A percentile compares a stretch with the other conserved stretches of the same genome.
Conservation (phyloP, 257 asterid species). For the Datura wrightii region DNA sequence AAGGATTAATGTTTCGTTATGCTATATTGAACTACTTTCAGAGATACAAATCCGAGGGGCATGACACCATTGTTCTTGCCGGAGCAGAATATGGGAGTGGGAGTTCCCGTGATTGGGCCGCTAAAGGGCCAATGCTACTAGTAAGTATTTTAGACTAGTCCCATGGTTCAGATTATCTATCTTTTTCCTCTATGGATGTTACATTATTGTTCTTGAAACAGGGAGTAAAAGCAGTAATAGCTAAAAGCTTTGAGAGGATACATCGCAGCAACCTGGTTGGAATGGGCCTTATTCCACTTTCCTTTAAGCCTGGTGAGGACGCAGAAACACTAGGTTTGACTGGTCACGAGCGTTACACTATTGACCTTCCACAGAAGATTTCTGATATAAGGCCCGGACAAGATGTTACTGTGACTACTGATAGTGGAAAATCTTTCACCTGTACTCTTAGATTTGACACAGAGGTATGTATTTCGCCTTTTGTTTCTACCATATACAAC, state of each 20-base stretch:
- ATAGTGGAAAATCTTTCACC: conserved; percentile 69
- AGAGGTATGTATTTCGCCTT: conserved; percentile 55
- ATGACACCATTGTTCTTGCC: conserved; percentile 81
- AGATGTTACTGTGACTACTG: conserved; percentile 76
- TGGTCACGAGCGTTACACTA: conserved; percentile 81
- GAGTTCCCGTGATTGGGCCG: conserved; percentile 99
- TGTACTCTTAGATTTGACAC: conserved; percentile 85
- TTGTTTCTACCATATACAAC: conserved; percentile 12
- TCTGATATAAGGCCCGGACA: conserved; percentile 83
- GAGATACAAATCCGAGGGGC: conserved; percentile 83
- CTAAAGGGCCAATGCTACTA: conserved; percentile 96
- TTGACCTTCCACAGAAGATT: conserved; percentile 70
- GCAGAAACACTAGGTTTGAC: conserved; percentile 80
- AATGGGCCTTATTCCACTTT: conserved; percentile 92
- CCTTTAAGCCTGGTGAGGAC: conserved; percentile 89
- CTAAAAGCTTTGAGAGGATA: conserved; percentile 93
- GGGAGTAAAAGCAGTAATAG: conserved; percentile 98
- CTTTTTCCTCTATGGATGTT: background rate
- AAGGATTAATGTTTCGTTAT: background rate
- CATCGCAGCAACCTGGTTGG: conserved; percentile 97
- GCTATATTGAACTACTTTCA: conserved; percentile 39
- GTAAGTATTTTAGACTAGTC: conserved; percentile 40
- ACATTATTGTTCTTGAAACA: conserved; percentile 34
- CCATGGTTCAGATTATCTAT: background rate
- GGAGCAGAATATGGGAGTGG: conserved; percentile 99